A percentile compares a stretch with the other conserved stretches of the same genome.
Evolutionary conservation across 2,329 filamentous ascomycete genomes (phyloP).

Genomic region (Trichoderma pleuroti): DNA sequence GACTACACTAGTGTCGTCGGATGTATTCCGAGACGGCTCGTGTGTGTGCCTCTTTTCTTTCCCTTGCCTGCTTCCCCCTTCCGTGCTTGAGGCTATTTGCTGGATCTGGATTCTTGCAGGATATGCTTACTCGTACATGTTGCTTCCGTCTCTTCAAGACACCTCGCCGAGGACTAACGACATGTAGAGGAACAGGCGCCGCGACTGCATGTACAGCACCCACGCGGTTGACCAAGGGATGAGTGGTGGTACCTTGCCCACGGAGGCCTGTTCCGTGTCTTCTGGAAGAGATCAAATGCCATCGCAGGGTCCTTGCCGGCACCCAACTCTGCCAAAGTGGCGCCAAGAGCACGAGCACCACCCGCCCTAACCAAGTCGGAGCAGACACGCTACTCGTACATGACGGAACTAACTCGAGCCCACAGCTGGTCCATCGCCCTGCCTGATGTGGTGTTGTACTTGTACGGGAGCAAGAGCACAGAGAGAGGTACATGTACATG

Average conservation of each 20-base stretch:
- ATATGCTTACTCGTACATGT: not conserved
- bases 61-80: not conserved
- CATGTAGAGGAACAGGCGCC: too few relatives aligned
- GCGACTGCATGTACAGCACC: too few relatives aligned
- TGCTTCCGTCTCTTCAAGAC: not conserved
- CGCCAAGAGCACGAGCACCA: not conserved
- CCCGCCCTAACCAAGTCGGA: not conserved
- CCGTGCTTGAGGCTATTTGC: not conserved
- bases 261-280: not conserved
- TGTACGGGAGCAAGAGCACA: not conserved
- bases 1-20: conserved; percentile 10
- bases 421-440: not conserved
- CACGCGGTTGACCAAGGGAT: not conserved
- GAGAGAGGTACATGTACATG: too few relatives aligned
- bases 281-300: not conserved
- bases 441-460: not conserved
- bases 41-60: not conserved
- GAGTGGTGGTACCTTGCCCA: not conserved
- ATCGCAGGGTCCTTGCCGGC: not conserved
- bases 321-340: not conserved
- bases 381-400: not conserved
- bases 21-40: conserved; percentile 3
- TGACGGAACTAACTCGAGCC: not conserved
- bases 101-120: not conserved
- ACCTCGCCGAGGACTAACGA: not conserved